phyloP scores from a whole-genome alignment of 495 filamentous ascomycete species.

The Parmelia sp. region DNA sequence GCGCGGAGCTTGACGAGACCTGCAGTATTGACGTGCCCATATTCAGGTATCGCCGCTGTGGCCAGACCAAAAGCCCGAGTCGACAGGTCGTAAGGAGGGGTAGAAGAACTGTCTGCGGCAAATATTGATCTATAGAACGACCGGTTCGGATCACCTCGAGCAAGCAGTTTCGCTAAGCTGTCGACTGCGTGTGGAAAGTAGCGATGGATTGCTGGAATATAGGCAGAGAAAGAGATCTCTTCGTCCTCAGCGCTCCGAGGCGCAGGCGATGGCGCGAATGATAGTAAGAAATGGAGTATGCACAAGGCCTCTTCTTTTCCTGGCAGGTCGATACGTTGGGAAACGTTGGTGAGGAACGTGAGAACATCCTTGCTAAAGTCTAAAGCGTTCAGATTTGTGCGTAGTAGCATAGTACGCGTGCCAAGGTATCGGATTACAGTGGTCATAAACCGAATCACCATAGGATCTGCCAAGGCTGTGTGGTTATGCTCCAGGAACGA shows the following conservation, averaged over 20 bases:
- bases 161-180: constrained; percentile 82
- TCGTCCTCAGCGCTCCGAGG: constrained; percentile 48
- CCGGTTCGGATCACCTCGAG: constrained; percentile 88
- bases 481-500: constrained; percentile 80
- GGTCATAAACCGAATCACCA: constrained; percentile 73
- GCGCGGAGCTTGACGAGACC: constrained; percentile 59
- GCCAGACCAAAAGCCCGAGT: constrained; percentile 85
- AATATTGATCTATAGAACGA: constrained; percentile 77
- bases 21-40: constrained; percentile 17
- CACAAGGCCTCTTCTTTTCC: constrained; percentile 82
- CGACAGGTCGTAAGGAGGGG: constrained; percentile 69
- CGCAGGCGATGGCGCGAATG: constrained; percentile 74
- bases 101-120: constrained; percentile 54
- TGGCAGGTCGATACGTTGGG: constrained; percentile 72
- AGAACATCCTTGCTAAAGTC: constrained; percentile 97
- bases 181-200: constrained; percentile 89
- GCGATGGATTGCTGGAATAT: constrained; percentile 71
- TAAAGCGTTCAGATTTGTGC: constrained; percentile 71
- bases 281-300: constrained; percentile 80
- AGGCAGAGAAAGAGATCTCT: constrained; percentile 67
- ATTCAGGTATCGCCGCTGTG: constrained; percentile 73
- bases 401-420: constrained; percentile 79
- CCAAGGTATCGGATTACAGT: constrained; percentile 78
- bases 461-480: constrained; percentile 58
- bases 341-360: constrained; percentile 78